Conservation (phyloP, 192 early-diverging fungal species). For the Mortierella antarctica region DNA sequence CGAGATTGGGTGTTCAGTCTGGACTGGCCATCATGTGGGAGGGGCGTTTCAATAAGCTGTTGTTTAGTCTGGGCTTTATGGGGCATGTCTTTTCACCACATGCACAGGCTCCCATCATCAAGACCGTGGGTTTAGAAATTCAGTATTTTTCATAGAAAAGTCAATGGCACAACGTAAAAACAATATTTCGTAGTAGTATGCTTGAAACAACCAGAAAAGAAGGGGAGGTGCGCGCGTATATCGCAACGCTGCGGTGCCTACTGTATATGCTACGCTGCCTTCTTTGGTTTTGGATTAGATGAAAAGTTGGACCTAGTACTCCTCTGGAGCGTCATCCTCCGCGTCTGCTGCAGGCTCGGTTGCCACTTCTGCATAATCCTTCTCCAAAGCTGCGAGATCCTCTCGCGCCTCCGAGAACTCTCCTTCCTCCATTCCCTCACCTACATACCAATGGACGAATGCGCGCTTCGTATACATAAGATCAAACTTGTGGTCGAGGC, state of each 20-base stretch:
- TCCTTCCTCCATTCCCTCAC: slow-evolving; percentile 99
- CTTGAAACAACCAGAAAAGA: background rate
- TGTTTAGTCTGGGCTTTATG: slow-evolving; percentile 76
- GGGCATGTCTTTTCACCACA: slow-evolving; percentile 65
- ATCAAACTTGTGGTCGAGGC: slow-evolving; percentile 99
- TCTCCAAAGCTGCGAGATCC: slow-evolving; percentile 99
- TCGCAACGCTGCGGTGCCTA: background rate
- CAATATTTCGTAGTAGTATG: background rate
- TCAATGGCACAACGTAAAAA: background rate
- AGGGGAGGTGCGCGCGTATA: background rate
- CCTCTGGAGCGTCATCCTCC: slow-evolving; percentile 60
- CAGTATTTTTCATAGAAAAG: slow-evolving; percentile 65
- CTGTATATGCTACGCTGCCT: background rate
- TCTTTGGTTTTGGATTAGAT: too few species aligned
- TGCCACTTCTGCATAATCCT: slow-evolving; percentile 99
- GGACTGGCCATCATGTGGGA: slow-evolving; percentile 80
- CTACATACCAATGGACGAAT: slow-evolving; percentile 99
- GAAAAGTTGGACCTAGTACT: slow-evolving; percentile 35
- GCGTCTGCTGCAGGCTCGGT: slow-evolving; percentile 87
- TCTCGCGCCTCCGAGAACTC: slow-evolving; percentile 99
- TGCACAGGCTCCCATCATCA: slow-evolving; percentile 59
- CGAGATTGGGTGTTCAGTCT: slow-evolving; percentile 51
- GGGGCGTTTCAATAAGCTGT: slow-evolving; percentile 69
- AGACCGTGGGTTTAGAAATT: slow-evolving; percentile 65
- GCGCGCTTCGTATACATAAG: slow-evolving; percentile 99